A percentile compares a stretch with the other conserved stretches of the same genome.
Evolutionary conservation across 2,329 filamentous ascomycete species (phyloP).

Genomic region (Sporothrix globosa): DNA sequence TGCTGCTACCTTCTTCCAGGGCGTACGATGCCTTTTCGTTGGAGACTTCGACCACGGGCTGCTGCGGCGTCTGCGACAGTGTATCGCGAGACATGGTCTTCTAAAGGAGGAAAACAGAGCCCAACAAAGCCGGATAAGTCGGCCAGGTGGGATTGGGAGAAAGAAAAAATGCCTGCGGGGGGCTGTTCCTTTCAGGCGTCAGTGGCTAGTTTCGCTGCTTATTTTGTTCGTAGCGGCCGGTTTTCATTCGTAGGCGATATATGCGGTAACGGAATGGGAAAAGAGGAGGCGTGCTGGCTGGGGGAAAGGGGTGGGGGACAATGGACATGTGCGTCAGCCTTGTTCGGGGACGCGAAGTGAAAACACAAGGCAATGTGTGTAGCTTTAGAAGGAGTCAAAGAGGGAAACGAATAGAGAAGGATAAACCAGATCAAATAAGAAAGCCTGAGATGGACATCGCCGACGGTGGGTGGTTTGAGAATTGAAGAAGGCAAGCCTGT

Average conservation of each 20-base stretch:
- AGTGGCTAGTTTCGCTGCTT: constrained; percentile 24
- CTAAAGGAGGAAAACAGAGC: constrained; percentile 1
- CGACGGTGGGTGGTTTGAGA: background rate
- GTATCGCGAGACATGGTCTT: constrained; percentile 42
- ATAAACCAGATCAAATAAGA: background rate
- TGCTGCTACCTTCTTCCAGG: constrained; percentile 47
- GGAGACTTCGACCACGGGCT: constrained; percentile 46
- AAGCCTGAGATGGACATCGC: background rate
- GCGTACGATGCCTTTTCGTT: constrained; percentile 50
- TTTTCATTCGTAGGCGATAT: constrained; percentile 13
- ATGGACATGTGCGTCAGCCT: constrained; percentile 26
- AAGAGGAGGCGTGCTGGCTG: constrained; percentile 15
- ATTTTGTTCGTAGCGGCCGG: background rate
- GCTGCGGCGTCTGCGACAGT: constrained; percentile 43
- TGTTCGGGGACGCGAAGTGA: background rate
- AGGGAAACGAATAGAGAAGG: background rate
- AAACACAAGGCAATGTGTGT: background rate
- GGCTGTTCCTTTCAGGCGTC: constrained; percentile 26
- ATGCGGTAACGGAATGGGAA: background rate
- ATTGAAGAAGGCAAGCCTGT: background rate
- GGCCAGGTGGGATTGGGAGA: constrained; percentile 22
- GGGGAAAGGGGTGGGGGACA: constrained; percentile 8
- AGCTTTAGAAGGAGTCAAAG: background rate
- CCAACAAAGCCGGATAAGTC: constrained; percentile 30
- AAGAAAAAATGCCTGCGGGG: background rate